These are phyloP conservation scores for Russula foetens DNA, from an alignment of 768 basidiomycete species.

Conservation along the genomic window DNA sequence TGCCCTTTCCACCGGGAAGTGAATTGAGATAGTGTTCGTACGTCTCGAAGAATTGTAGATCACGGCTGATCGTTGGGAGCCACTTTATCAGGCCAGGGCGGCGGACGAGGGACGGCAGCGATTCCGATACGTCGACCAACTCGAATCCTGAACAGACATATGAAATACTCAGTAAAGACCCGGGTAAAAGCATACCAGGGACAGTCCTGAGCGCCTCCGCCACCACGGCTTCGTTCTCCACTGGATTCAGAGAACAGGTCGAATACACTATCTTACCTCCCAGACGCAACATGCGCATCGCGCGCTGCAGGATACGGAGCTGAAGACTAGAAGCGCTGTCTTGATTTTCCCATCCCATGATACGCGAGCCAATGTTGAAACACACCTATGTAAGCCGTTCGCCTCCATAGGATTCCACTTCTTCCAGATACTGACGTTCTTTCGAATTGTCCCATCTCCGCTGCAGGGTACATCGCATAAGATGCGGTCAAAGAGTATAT, in stretches of 20 bases:
- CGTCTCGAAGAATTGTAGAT: slow-evolving; percentile 43
- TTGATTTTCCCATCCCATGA: neutral
- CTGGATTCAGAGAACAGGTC: slow-evolving; percentile 93
- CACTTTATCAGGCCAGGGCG: slow-evolving; percentile 71
- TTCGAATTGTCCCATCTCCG: slow-evolving; percentile 92
- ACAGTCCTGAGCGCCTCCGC: slow-evolving; percentile 70
- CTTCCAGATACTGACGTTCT: slow-evolving; percentile 95
- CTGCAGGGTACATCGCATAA: slow-evolving; percentile 97
- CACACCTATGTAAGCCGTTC: slow-evolving; percentile 82
- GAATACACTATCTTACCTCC: slow-evolving; percentile 96
- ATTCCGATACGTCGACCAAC: slow-evolving; percentile 69
- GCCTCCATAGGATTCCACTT: slow-evolving; percentile 84
- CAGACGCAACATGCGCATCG: slow-evolving; percentile 80
- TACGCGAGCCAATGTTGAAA: slow-evolving; percentile 2
- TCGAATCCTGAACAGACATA: slow-evolving; percentile 47
- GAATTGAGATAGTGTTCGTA: slow-evolving; percentile 54
- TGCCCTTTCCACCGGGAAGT: slow-evolving; percentile 40
- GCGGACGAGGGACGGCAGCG: slow-evolving; percentile 62
- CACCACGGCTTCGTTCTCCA: slow-evolving; percentile 96
- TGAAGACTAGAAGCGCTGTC: slow-evolving; percentile 60
- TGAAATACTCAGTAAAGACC: neutral
- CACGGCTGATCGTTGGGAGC: slow-evolving; percentile 61
- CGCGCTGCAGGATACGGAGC: slow-evolving; percentile 84
- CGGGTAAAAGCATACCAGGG: slow-evolving; percentile 41
- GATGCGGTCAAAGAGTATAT: slow-evolving; percentile 84